phyloP scores from a whole-genome alignment of 2,329 filamentous ascomycete genomes.

The Davidsoniella virescens region DNA sequence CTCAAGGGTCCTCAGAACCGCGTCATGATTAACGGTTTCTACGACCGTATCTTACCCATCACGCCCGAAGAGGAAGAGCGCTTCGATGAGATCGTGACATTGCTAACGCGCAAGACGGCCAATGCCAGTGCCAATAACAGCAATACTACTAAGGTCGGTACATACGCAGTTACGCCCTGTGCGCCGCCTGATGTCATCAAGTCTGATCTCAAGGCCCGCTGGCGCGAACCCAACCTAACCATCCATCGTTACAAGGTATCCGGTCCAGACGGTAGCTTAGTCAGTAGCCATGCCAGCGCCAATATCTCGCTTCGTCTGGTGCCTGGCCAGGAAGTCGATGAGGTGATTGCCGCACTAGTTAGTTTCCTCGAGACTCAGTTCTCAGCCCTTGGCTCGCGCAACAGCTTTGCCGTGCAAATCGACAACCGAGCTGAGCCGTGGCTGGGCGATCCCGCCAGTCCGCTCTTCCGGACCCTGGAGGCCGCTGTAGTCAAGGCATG shows the following conservation, averaged over 20 bases:
- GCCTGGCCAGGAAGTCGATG: slow-evolving; percentile 74
- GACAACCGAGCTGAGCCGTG: slow-evolving; percentile 92
- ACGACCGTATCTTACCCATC: slow-evolving; percentile 64
- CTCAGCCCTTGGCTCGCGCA: slow-evolving; percentile 57
- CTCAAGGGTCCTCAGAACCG: slow-evolving; percentile 68
- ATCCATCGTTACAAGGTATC: slow-evolving; percentile 89
- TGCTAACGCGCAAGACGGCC: slow-evolving; percentile 39
- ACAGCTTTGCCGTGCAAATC: slow-evolving; percentile 64
- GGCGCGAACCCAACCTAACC: slow-evolving; percentile 88
- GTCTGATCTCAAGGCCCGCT: slow-evolving; percentile 74
- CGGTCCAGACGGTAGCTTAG: slow-evolving; percentile 79
- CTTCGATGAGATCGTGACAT: slow-evolving; percentile 69
- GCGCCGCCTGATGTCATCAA: slow-evolving; percentile 35
- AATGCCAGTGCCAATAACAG: background rate
- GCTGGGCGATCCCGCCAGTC: slow-evolving; percentile 81
- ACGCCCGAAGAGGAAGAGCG: slow-evolving; percentile 60
- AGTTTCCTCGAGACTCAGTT: slow-evolving; percentile 58
- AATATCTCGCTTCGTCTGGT: slow-evolving; percentile 83
- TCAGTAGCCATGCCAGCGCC: slow-evolving; percentile 76
- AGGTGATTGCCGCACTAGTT: slow-evolving; percentile 53
- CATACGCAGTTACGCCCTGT: background rate
- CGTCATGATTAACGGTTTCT: slow-evolving; percentile 76
- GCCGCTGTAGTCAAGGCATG: slow-evolving; percentile 73
- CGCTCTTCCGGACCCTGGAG: slow-evolving; percentile 80
- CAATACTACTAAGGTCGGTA: background rate